phyloP scores from a whole-genome alignment of 352 stramenopile species.

The Globisporangium nunn region DNA sequence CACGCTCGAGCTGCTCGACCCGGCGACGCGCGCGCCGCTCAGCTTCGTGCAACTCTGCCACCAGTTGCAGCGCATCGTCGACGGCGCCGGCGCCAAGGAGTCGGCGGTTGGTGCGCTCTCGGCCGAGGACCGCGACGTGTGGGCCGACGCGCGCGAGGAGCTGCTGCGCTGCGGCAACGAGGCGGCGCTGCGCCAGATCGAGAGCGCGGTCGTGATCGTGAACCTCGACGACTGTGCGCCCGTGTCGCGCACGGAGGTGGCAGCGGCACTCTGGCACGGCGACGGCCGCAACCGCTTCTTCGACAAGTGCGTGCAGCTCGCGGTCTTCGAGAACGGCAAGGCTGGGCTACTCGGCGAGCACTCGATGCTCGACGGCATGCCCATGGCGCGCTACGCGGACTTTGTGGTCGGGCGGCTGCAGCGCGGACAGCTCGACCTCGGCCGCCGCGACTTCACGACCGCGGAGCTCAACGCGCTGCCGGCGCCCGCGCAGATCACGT shows the following conservation, averaged over 20 bases:
- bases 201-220: constrained; percentile 61
- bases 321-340: constrained; percentile 94
- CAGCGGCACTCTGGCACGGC: constrained; percentile 66
- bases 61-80: constrained; percentile 47
- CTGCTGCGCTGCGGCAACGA: constrained; percentile 65
- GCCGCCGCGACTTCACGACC: constrained; percentile 30
- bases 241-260: constrained; percentile 56
- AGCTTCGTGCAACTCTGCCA: constrained; percentile 52
- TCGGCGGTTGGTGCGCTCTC: constrained; percentile 66
- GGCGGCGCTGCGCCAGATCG: constrained; percentile 38
- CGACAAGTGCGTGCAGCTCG: constrained; percentile 96
- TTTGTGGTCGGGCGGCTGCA: constrained; percentile 52
- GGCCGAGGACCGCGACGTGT: constrained; percentile 60
- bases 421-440: constrained; percentile 40
- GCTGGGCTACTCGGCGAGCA: constrained; percentile 92
- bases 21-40: constrained; percentile 23
- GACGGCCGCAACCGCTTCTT: constrained; percentile 94
- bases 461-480: constrained; percentile 23
- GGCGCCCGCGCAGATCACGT: constrained; percentile 34
- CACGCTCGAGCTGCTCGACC: constrained; percentile 45
- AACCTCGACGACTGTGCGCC: constrained; percentile 63
- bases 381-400: constrained; percentile 66
- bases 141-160: constrained; percentile 71
- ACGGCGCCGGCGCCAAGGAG: constrained; percentile 35
- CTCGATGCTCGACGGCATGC: constrained; percentile 87